A percentile compares a stretch with the other conserved stretches of the same genome.
Evolutionary conservation across 1,139 yeast species (phyloP).

Genomic region (Yamadazyma atmosphaerica): DNA sequence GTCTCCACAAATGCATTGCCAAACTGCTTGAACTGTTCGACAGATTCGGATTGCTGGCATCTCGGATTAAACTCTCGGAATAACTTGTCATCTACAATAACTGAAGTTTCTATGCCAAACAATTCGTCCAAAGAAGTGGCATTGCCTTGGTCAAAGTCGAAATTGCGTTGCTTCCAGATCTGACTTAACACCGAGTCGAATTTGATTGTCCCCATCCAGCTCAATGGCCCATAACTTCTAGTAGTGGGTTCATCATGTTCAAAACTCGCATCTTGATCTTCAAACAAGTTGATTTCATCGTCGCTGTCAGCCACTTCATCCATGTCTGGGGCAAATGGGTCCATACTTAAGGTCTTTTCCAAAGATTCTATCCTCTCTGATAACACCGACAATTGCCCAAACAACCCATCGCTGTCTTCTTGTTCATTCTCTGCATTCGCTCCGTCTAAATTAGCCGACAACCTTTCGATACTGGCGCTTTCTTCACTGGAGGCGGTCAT

Average conservation of each 20-base stretch:
- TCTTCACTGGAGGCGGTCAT: too few relatives aligned
- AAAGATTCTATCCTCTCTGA: constrained; percentile 7
- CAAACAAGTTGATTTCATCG: constrained; percentile 9
- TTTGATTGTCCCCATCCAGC: constrained; percentile 33
- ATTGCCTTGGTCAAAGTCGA: neutral
- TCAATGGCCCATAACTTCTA: constrained; percentile 32
- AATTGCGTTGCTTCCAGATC: constrained; percentile 13
- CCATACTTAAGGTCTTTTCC: constrained; percentile 6
- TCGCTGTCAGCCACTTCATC: constrained; percentile 8
- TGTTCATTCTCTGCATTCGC: neutral
- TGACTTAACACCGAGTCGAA: constrained; percentile 23
- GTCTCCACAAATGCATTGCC: neutral
- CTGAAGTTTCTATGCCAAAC: neutral
- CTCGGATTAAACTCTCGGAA: neutral
- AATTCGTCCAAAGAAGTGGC: neutral
- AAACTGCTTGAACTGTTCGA: neutral
- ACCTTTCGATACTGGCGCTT: too few relatives aligned
- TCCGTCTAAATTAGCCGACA: too few relatives aligned
- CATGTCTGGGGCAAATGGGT: neutral
- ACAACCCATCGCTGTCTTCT: constrained; percentile 4
- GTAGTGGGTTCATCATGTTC: constrained; percentile 3
- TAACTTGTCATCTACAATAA: neutral
- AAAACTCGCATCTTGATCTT: neutral
- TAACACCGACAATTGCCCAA: constrained; percentile 3
- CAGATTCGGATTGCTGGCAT: neutral